These are phyloP conservation scores for Lipomyces sp. DNA, from an alignment of 805 yeast genomes.

Conservation along the genomic window DNA sequence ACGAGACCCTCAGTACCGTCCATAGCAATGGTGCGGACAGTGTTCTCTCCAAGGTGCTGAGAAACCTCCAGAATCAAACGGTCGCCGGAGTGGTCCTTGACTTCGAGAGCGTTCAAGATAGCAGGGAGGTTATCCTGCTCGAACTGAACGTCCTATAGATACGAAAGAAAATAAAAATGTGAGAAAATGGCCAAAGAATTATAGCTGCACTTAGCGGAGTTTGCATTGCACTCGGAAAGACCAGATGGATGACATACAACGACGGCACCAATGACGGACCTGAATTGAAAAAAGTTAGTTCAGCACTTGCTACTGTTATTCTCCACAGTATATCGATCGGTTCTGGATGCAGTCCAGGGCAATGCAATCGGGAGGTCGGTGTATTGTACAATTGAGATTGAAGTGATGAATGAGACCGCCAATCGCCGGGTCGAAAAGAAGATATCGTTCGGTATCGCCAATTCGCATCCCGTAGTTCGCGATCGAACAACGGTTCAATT, in stretches of 20 bases:
- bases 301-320: background rate
- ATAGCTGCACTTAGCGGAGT: background rate
- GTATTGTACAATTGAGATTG: no score
- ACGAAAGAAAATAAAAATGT: conserved; percentile 5
- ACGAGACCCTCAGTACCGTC: conserved; percentile 99
- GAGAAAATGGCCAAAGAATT: background rate
- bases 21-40: conserved; percentile 99
- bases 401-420: no score
- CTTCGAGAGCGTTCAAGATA: conserved; percentile 92
- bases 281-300: conserved; percentile 35
- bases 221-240: background rate
- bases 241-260: conserved; percentile 42
- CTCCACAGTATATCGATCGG: background rate
- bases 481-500: no score
- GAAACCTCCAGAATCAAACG: conserved; percentile 95
- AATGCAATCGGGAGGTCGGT: no score
- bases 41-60: conserved; percentile 99
- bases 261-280: conserved; percentile 99
- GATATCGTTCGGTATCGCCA: no score
- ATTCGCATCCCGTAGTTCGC: no score
- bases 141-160: conserved; percentile 72
- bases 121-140: conserved; percentile 97
- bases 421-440: no score
- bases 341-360: background rate
- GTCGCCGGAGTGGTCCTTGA: conserved; percentile 69